A percentile compares a stretch with the other conserved stretches of the same genome.
These are phyloP conservation scores for Exophiala dermatitidis DNA, from an alignment of 2,329 filamentous ascomycete genomes.

Conservation along the genomic window DNA sequence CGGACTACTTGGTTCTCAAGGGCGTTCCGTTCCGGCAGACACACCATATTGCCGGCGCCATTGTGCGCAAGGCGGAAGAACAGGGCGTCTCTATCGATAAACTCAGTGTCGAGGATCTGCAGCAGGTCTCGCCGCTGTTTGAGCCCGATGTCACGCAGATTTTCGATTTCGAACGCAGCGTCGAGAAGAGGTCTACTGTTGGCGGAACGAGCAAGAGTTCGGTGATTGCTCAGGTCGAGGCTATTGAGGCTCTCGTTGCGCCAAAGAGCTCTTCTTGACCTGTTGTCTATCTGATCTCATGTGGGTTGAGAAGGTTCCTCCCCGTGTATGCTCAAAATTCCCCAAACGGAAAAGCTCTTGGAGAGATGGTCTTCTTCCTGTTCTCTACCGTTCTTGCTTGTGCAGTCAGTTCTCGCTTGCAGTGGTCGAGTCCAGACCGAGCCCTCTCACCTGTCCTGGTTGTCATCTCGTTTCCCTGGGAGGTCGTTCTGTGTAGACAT, in stretches of 20 bases:
- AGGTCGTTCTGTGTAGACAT: too few species aligned
- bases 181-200: conserved; percentile 68
- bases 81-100: conserved; percentile 62
- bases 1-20: conserved; percentile 43
- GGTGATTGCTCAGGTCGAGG: conserved; percentile 53
- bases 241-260: background rate
- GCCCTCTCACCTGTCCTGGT: too few species aligned
- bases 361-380: too few species aligned
- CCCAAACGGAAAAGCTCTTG: too few species aligned
- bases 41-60: conserved; percentile 67
- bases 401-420: too few species aligned
- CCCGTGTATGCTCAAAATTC: too few species aligned
- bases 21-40: conserved; percentile 69
- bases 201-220: conserved; percentile 70
- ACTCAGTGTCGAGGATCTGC: conserved; percentile 58
- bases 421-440: too few species aligned
- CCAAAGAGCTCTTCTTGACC: background rate
- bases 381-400: too few species aligned
- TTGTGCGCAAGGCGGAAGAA: conserved; percentile 65
- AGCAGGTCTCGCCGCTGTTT: conserved; percentile 61
- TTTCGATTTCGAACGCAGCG: conserved; percentile 75
- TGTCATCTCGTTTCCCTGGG: too few species aligned
- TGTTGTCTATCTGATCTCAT: background rate
- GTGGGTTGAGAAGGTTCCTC: background rate
- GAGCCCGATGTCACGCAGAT: conserved; percentile 59